A percentile compares a stretch with the other conserved stretches of the same genome.
Conservation (phyloP, 805 yeast genomes). For the Ogataea parapolymorpha region DNA sequence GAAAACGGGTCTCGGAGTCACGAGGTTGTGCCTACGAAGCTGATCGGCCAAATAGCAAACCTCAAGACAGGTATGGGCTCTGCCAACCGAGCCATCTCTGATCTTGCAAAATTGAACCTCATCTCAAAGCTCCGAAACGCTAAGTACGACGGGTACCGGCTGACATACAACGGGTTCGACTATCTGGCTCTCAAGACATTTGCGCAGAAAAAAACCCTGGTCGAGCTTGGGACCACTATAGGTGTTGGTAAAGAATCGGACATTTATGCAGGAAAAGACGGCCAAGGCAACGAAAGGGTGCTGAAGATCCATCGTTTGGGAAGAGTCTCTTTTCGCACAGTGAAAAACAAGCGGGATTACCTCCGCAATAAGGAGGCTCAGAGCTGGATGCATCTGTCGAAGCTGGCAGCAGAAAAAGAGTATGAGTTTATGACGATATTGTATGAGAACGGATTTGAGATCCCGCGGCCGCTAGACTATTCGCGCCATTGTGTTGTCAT, state of each 20-base stretch:
- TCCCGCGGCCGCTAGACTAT: constrained; percentile 85
- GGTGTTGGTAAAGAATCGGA: constrained; percentile 99
- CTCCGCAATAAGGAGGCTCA: constrained; percentile 68
- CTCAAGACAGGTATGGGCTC: constrained; percentile 65
- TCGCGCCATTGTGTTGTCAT: constrained; percentile 90
- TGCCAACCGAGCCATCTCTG: constrained; percentile 75
- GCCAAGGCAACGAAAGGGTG: constrained; percentile 60
- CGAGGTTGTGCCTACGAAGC: constrained; percentile 86
- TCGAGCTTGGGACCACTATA: constrained; percentile 79
- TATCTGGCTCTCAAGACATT: constrained; percentile 85
- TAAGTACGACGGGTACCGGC: constrained; percentile 88
- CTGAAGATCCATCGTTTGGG: constrained; percentile 92
- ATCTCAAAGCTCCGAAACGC: constrained; percentile 82
- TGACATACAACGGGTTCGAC: constrained; percentile 89
- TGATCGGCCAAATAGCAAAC: constrained; percentile 79
- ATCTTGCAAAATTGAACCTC: constrained; percentile 80
- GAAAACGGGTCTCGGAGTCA: constrained; percentile 91
- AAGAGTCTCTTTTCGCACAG: constrained; percentile 87
- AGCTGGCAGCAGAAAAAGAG: constrained; percentile 90
- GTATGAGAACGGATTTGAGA: constrained; percentile 70
- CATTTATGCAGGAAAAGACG: constrained; percentile 77
- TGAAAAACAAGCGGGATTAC: constrained; percentile 92
- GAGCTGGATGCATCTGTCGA: constrained; percentile 90
- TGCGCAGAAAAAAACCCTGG: constrained; percentile 67
- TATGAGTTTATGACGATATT: constrained; percentile 81